Conservation (phyloP, 139 green algal species). For the Auxenochlorella pyrenoidosa region DNA sequence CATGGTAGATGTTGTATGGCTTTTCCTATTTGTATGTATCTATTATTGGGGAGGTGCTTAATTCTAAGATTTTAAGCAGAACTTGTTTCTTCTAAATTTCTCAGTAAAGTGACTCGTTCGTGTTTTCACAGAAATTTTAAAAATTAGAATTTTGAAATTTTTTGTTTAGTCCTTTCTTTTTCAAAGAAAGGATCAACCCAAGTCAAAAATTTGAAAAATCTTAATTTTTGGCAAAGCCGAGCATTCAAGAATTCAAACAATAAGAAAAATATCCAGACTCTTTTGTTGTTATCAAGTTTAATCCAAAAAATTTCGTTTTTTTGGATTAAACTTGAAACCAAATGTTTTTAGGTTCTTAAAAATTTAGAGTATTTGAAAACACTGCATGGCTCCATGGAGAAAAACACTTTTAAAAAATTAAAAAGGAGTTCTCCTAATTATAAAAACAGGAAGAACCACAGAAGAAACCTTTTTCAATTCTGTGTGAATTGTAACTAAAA, state of each 20-base stretch:
- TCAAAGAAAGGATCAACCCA: constrained; percentile 31
- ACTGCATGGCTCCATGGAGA: too few species aligned
- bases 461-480: background rate
- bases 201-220: background rate
- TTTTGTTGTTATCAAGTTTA: background rate
- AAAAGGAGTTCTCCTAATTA: background rate
- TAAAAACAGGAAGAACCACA: background rate
- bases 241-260: background rate
- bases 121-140: constrained; percentile 24
- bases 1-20: constrained; percentile 70
- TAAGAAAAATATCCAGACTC: background rate
- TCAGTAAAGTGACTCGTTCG: constrained; percentile 15
- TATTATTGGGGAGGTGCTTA: constrained; percentile 70
- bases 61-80: constrained; percentile 10
- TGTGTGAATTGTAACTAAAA: constrained; percentile 1
- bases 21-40: constrained; percentile 71
- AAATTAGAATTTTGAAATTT: constrained; percentile 11
- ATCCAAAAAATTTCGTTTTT: constrained; percentile 35
- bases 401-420: background rate
- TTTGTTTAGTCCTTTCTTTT: background rate
- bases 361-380: background rate
- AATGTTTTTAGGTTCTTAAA: constrained; percentile 12
- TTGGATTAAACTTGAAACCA: constrained; percentile 27
- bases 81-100: constrained; percentile 13
- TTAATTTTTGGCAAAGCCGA: background rate